Evolutionary conservation across 202 grass and related monocot genomes (phyloP).

Genomic region (Hordeum pubiflorum): DNA sequence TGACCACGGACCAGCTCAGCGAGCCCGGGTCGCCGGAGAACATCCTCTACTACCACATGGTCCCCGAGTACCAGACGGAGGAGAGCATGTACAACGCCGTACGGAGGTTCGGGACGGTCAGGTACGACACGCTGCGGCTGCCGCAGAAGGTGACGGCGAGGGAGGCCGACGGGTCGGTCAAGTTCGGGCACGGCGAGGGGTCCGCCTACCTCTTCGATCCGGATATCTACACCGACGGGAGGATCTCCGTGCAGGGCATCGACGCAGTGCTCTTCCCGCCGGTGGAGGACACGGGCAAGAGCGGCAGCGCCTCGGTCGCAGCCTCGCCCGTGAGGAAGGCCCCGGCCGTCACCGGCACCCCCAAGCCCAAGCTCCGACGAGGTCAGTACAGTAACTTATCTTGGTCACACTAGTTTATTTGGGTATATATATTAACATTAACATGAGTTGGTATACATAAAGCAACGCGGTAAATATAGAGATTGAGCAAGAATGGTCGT

Average conservation of each 20-base stretch:
- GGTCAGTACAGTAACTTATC: slow-evolving; percentile 35
- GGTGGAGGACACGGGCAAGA: slow-evolving; percentile 16
- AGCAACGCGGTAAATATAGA: too few relatives aligned
- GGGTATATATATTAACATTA: too few relatives aligned
- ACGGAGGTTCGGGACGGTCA: slow-evolving; percentile 52
- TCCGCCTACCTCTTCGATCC: slow-evolving; percentile 72
- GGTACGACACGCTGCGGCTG: slow-evolving; percentile 63
- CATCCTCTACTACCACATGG: slow-evolving; percentile 82
- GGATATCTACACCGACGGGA: slow-evolving; percentile 77
- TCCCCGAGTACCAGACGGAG: slow-evolving; percentile 87
- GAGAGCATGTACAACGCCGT: slow-evolving; percentile 91
- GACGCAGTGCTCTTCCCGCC: slow-evolving; percentile 71
- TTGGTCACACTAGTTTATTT: not conserved
- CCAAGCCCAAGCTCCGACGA: slow-evolving; percentile 67
- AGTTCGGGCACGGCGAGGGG: slow-evolving; percentile 61
- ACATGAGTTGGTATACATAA: too few relatives aligned
- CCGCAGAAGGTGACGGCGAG: slow-evolving; percentile 64
- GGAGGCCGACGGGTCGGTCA: slow-evolving; percentile 81
- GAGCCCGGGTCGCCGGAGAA: slow-evolving; percentile 67
- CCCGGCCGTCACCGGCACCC: slow-evolving; percentile 29
- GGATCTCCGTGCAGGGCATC: slow-evolving; percentile 93
- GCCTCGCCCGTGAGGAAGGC: slow-evolving; percentile 30
- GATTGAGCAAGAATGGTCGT: not conserved
- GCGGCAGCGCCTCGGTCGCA: not conserved
- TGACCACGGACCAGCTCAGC: slow-evolving; percentile 69